Evolutionary conservation across 192 early-diverging fungal genomes (phyloP).

Genomic region (Rhizophagus sp.): DNA sequence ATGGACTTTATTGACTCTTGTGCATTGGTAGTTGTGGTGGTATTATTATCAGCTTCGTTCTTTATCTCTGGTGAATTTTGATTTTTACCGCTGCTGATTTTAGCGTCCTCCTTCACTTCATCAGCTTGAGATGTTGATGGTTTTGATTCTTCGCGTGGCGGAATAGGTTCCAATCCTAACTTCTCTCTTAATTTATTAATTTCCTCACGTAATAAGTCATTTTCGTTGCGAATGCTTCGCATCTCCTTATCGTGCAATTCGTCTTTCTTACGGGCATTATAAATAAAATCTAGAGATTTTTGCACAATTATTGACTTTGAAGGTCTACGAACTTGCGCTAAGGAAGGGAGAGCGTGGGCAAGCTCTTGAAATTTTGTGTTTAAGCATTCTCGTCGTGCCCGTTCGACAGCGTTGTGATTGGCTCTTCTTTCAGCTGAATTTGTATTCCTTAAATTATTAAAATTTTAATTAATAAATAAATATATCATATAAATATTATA

Average conservation of each 20-base stretch:
- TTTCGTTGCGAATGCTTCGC: constrained; percentile 48
- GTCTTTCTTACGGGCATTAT: constrained; percentile 34
- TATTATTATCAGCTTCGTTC: constrained; percentile 23
- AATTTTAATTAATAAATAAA: background rate
- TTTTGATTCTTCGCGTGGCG: constrained; percentile 18
- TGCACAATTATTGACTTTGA: constrained; percentile 81
- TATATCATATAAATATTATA: background rate
- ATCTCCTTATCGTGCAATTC: constrained; percentile 46
- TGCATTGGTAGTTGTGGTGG: background rate
- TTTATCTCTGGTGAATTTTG: constrained; percentile 16
- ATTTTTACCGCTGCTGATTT: background rate
- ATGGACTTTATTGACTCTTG: constrained; percentile 1
- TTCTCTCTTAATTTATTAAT: constrained; percentile 60
- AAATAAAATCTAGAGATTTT: constrained; percentile 71
- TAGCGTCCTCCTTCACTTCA: constrained; percentile 19
- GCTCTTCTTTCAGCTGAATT: constrained; percentile 64
- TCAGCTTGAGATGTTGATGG: background rate
- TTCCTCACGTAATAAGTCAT: constrained; percentile 58
- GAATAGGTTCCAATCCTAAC: constrained; percentile 55
- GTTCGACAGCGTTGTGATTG: constrained; percentile 80
- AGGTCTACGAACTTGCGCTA: constrained; percentile 72
- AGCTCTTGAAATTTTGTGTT: constrained; percentile 82
- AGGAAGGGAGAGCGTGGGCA: constrained; percentile 75
- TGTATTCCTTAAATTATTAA: constrained; percentile 33
- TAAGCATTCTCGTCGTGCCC: constrained; percentile 76